phyloP scores from a whole-genome alignment of 345 rosid species.

The Arabidopsis suecica region DNA sequence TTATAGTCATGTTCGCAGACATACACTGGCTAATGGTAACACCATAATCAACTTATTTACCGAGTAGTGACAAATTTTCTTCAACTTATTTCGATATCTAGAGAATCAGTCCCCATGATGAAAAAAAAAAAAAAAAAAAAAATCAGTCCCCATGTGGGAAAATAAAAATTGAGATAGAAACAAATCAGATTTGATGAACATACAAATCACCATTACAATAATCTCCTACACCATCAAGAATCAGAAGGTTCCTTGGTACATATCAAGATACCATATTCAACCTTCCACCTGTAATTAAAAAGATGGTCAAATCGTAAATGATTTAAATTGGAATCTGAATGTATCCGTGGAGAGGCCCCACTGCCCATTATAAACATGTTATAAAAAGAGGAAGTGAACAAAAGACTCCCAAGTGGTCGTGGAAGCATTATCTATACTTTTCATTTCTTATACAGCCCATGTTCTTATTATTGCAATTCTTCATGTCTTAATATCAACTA shows the following conservation, averaged over 20 bases:
- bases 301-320: neutral
- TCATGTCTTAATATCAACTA: slow-evolving; percentile 20
- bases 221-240: no score
- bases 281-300: neutral
- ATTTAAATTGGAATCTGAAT: slow-evolving; percentile 11
- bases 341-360: slow-evolving; percentile 24
- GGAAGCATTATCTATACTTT: slow-evolving; percentile 26
- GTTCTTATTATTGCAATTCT: slow-evolving; percentile 21
- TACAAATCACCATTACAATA: no score
- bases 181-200: slow-evolving; percentile 10
- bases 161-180: neutral
- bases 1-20: no score
- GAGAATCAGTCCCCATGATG: neutral
- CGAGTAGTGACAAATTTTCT: no score
- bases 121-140: no score
- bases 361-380: slow-evolving; percentile 29
- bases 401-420: slow-evolving; percentile 36
- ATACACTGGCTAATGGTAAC: no score
- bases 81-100: neutral
- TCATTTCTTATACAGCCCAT: slow-evolving; percentile 28
- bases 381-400: slow-evolving; percentile 27
- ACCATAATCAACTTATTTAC: no score
- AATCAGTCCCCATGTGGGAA: slow-evolving; percentile 4
- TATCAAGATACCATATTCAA: neutral
- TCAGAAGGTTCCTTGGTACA: neutral